Base-by-base conservation (phyloP, 164 flowering plant species). In the Umbilicus rupestris region DNA sequence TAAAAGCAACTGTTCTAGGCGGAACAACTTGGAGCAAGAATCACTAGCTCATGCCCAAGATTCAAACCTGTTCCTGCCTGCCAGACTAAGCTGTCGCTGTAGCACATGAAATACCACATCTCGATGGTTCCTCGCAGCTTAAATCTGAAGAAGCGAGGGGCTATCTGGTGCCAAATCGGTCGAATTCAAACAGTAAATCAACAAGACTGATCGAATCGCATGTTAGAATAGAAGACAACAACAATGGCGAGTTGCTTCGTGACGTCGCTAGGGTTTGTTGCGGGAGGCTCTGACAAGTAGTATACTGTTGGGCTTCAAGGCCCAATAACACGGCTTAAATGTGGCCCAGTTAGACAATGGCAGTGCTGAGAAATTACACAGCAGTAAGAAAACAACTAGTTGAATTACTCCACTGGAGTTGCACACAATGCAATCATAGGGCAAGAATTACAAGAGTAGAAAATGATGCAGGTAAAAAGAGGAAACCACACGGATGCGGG, bases 121-220 rank as follows among this genome's bases (percentile, higher is more conserved):
- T 55, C 60, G 60, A 55, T 55, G 60, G 12, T 55, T 55, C 60
- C 60, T 55, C 33, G 19, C 60, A 26, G 16, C 60, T 55, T 55
- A 55, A 14, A 55, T 55, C 60, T 55, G 31, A 55, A 55, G 33
- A 1, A 26, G 33, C 60, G 33, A 55, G 60, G 60, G 60, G 60
- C 60, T 55, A 55, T 55, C 60, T 28, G 60, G 60, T 55, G 60
- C 60, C 29, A 11, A 22, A 52, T 4, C 7, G 2, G 20, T 3
- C 57, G 28, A 50, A 28, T 5, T 24, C 31, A 52, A 52, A 24
- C 55, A 45, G 17, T 8, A 11, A 52, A 26, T 3, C 26, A 52
- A 1, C 30, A 50, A 50, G 20, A 9, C 0, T 3, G 20, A n/a
- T n/a, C 11, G 26, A 49, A 20, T 9, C 26, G 9, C 20, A 49